A percentile compares a stretch with the other conserved stretches of the same genome.
Conservation (phyloP, 495 filamentous ascomycete species). For the Clohesyomyces aquaticus region DNA sequence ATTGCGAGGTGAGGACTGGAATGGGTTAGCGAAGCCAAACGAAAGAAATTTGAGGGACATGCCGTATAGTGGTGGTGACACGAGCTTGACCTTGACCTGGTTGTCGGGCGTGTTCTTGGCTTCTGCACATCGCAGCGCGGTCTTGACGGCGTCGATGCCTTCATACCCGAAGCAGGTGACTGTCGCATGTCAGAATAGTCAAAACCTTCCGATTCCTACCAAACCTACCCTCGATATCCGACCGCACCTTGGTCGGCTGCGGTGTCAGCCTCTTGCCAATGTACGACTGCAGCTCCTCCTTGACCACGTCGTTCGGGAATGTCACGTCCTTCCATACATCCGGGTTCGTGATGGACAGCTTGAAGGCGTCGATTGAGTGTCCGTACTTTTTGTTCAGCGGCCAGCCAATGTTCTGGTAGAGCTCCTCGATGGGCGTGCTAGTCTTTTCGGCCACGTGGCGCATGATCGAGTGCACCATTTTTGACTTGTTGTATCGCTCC, state of each 20-base stretch:
- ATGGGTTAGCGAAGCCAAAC: background rate
- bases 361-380: conserved; percentile 96
- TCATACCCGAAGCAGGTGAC: conserved; percentile 97
- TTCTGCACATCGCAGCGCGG: conserved; percentile 82
- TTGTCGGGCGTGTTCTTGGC: conserved; percentile 83
- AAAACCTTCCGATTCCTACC: too few relatives aligned
- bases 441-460: conserved; percentile 98
- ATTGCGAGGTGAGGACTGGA: conserved; percentile 57
- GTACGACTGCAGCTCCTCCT: conserved; percentile 85
- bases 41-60: conserved; percentile 54
- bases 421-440: conserved; percentile 83
- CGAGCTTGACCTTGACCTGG: conserved; percentile 95
- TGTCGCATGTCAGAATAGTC: too few relatives aligned
- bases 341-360: conserved; percentile 97
- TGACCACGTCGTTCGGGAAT: conserved; percentile 84
- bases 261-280: conserved; percentile 95
- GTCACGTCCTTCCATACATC: conserved; percentile 91
- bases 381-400: conserved; percentile 97
- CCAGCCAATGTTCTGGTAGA: conserved; percentile 95
- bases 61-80: conserved; percentile 93
- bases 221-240: conserved; percentile 76
- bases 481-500: conserved; percentile 99
- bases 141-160: conserved; percentile 97
- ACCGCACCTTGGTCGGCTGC: conserved; percentile 95
- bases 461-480: conserved; percentile 98